Evolutionary conservation across 2,329 filamentous ascomycete genomes (phyloP).

Genomic region (Monosporascus sp.): DNA sequence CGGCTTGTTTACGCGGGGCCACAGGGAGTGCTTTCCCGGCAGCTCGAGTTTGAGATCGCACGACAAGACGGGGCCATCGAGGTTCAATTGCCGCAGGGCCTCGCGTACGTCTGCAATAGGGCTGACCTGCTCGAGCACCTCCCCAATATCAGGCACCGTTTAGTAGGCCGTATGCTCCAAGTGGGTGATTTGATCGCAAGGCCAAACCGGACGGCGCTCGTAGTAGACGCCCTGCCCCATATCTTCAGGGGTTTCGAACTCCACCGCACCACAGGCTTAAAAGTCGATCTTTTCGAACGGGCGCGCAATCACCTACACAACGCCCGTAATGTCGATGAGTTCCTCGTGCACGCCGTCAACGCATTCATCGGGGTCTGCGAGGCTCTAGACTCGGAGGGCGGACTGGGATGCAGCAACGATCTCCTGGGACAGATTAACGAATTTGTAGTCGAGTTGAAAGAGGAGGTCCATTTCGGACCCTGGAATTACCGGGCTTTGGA

Average conservation of each 20-base stretch:
- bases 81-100: neutral
- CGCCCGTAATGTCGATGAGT: neutral
- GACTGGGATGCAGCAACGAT: constrained; percentile 12
- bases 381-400: constrained; percentile 9
- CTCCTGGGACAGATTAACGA: constrained; percentile 11
- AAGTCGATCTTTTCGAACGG: constrained; percentile 11
- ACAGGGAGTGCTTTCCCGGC: neutral
- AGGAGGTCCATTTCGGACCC: constrained; percentile 4
- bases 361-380: constrained; percentile 8
- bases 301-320: constrained; percentile 5
- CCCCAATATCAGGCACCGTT: constrained; percentile 6
- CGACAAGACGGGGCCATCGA: neutral
- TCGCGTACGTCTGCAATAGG: constrained; percentile 4
- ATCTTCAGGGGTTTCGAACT: constrained; percentile 9
- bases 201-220: neutral
- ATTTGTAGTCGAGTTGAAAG: constrained; percentile 9
- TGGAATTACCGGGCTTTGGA: constrained; percentile 1
- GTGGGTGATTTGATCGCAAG: constrained; percentile 1
- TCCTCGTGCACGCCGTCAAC: constrained; percentile 1
- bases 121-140: constrained; percentile 9
- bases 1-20: neutral
- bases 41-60: neutral
- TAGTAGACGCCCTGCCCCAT: constrained; percentile 4
- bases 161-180: constrained; percentile 6
- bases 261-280: constrained; percentile 2